Evolutionary conservation across 169 alveolate genomes (phyloP), one percentile per base, ranked within the genome.

Genomic region (Amoebophrya sp.): DNA sequence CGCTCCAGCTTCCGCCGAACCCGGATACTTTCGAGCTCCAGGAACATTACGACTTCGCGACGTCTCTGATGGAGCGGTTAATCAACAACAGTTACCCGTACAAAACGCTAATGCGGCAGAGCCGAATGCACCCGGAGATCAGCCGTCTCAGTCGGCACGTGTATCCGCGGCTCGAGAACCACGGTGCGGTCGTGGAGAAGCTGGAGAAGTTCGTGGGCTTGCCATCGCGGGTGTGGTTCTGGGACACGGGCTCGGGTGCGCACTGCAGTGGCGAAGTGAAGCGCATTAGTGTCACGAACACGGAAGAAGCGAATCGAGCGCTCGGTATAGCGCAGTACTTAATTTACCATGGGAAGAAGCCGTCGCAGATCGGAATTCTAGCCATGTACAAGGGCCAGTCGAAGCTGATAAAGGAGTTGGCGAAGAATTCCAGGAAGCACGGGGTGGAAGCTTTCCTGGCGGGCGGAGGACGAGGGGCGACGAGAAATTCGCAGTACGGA

Each of bases 81-180:
- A 65, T 65, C 33, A 65, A 26, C 83, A 65, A 65, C 83, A 36
- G 83, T 10, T 65, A 65, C 83, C 83, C 83, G 2, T 65, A 65
- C 83, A 65, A 26, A 18, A 65, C 83, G 2, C 83, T 65, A 36
- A 65, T 65, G 83, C 12, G 33, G 33, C 83, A 65, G 83, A 65
- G 83, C 83, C 83, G 83, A 29, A 65, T 65, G 83, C 83, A 65
- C 26, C 83, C 83, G 83, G 83, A 65, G 33, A 65, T 65, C 83
- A 65, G 83, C 26, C 2, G 83, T 1, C 83, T 65, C 83, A 65
- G 83, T 36, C 83, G 83, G 2, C 83, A 65, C 83, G 26, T 18
- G 26, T 65, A 65, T 18, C 83, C 83, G 83, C 83, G 26, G 26
- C 83, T 65, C 83, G 83, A 65, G 26, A 65, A 65, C 83, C 83